Base-by-base conservation (phyloP, 805 yeast species). In the Metschnikowia koreensis region DNA sequence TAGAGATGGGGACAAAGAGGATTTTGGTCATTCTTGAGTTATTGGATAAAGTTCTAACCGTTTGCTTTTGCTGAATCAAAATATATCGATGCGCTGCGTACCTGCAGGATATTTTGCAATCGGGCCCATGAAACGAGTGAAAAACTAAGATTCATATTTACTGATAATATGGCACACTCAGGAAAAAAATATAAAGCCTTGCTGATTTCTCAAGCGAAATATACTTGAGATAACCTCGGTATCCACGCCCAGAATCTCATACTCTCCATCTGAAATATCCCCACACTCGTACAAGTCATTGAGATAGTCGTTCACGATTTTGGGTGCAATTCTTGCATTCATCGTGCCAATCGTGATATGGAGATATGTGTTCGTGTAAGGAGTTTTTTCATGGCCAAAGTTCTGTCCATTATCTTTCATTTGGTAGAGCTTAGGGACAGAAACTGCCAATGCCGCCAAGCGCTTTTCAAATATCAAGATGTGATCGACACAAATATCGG, bases 1-100 rank as follows among this genome's bases (percentile, higher is more conserved):
- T 90, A 0, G 97, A 91, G 3, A 92, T 82, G 0, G 98, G 93
- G 1, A 90, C 80, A 2, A 94, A 61, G 0, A 89, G 78, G 63
- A 81, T 86, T 58, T 84, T 84, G 50, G 50, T 42, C 49, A 46
- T 22, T 22, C 22, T 22, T 22, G 22, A 22, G 22, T 22, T 22
- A 22, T 22, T 4, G 22, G 22, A 22, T 22, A 22, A 22, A 22
- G 22, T 49, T n/a, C 22, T 22, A 22, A 22, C 4, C 22, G 22
- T 22, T 22, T 22, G 22, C 22, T 22, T 22, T 22, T 22, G 22
- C 22, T 22, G 22, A 22, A 12, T 31, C 2, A 12, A 10, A 31
- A 31, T 40, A 17, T 17, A 12, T 15, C 42, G 28, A 26, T 12
- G 27, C 33, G 42, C 27, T 43, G 46, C 38, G 46, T 16, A 15